A percentile compares a stretch with the other conserved stretches of the same genome.
Conservation (phyloP, 1,284 basidiomycete genomes). For the Fomitopsis schrenkii region DNA sequence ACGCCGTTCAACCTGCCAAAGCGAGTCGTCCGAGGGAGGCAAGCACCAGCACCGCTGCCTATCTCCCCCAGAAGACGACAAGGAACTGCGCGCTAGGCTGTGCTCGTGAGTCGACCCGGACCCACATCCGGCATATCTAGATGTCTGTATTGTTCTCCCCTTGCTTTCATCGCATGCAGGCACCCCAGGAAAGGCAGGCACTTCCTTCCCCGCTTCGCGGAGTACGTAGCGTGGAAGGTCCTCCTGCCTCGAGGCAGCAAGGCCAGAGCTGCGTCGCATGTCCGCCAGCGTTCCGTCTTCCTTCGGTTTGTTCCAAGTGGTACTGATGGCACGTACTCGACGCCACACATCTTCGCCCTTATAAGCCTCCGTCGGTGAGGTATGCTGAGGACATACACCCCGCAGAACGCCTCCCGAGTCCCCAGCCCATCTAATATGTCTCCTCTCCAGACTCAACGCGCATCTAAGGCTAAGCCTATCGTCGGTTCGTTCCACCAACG, state of each 20-base stretch:
- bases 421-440: not conserved
- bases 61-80: not conserved
- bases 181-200: not conserved
- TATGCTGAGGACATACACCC: not conserved
- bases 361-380: not conserved
- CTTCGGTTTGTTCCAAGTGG: not conserved
- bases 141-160: not conserved
- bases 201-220: not conserved
- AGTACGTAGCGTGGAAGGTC: not conserved
- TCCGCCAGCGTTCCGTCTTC: not conserved
- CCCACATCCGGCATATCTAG: not conserved
- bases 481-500: not conserved
- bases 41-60: not conserved
- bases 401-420: not conserved
- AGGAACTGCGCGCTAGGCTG: not conserved
- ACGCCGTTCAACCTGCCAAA: not conserved
- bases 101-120: not conserved
- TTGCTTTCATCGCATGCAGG: not conserved
- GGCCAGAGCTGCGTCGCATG: not conserved
- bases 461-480: not conserved
- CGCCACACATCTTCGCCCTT: not conserved
- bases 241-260: not conserved
- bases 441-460: not conserved
- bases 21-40: not conserved
- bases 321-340: not conserved